Conservation (phyloP, 2,329 filamentous ascomycete species). For the Nemania sp. region DNA sequence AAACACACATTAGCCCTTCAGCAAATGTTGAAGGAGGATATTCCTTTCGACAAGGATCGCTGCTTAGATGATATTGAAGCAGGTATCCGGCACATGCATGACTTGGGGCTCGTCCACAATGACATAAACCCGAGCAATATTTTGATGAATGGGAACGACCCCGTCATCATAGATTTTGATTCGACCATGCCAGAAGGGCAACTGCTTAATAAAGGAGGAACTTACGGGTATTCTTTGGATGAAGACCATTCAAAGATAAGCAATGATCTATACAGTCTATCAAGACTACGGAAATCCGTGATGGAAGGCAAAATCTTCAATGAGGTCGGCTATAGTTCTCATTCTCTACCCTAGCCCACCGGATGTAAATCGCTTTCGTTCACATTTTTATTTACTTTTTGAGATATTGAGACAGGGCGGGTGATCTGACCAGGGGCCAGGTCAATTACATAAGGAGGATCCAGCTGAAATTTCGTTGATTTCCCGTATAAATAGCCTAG, state of each 20-base stretch:
- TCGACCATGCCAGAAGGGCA: slow-evolving; percentile 32
- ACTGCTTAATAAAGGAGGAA: slow-evolving; percentile 7
- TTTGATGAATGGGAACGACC: slow-evolving; percentile 34
- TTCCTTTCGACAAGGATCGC: background rate
- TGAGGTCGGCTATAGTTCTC: no score
- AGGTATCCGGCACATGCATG: slow-evolving; percentile 32
- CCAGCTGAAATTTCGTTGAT: no score
- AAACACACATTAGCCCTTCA: background rate
- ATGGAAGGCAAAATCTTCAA: no score
- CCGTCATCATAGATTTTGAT: slow-evolving; percentile 41
- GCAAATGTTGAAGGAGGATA: background rate
- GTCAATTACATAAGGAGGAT: no score
- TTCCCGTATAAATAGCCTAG: no score
- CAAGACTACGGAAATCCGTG: no score
- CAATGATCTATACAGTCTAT: background rate
- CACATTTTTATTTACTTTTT: no score
- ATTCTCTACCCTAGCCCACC: no score
- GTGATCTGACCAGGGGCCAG: no score
- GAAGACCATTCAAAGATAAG: background rate
- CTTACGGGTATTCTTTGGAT: background rate
- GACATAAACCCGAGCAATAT: slow-evolving; percentile 39
- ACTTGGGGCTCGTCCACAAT: slow-evolving; percentile 26
- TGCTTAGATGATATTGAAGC: background rate
- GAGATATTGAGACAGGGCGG: no score
- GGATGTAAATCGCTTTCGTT: no score